These are phyloP conservation scores for Trichothecium roseum DNA, from an alignment of 2,329 filamentous ascomycete genomes.

Conservation along the genomic window DNA sequence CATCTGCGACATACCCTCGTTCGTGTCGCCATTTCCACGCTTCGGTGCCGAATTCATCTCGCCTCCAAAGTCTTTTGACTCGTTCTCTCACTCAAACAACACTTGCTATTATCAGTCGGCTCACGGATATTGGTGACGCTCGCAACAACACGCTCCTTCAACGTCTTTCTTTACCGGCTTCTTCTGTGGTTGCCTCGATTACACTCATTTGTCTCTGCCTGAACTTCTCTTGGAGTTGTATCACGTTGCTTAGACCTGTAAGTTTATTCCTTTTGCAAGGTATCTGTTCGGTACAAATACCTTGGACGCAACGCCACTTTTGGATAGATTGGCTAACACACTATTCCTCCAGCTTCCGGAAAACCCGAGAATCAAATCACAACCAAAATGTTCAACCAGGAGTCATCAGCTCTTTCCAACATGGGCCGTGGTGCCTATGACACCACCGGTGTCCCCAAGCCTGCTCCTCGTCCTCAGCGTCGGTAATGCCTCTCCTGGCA, in stretches of 20 bases:
- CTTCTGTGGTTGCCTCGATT: too few species aligned
- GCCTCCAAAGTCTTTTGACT: slow-evolving; percentile 15
- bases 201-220: slow-evolving; percentile 2
- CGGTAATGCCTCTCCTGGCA: slow-evolving; percentile 15
- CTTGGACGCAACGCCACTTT: background rate
- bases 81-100: background rate
- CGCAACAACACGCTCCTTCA: slow-evolving; percentile 19
- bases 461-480: slow-evolving; percentile 30
- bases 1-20: slow-evolving; percentile 17
- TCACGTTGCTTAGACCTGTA: slow-evolving; percentile 18
- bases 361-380: background rate
- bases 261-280: slow-evolving; percentile 14
- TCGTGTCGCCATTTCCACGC: slow-evolving; percentile 21
- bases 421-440: slow-evolving; percentile 44
- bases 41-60: slow-evolving; percentile 21
- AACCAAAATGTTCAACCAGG: slow-evolving; percentile 24
- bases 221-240: slow-evolving; percentile 14
- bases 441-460: slow-evolving; percentile 38
- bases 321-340: background rate
- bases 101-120: too few species aligned
- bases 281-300: slow-evolving; percentile 2
- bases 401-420: slow-evolving; percentile 24
- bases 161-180: slow-evolving; percentile 9
- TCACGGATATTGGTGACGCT: slow-evolving; percentile 24
- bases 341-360: background rate